phyloP scores from a whole-genome alignment of 2,329 filamentous ascomycete species.

The Aspergillus neotritici region DNA sequence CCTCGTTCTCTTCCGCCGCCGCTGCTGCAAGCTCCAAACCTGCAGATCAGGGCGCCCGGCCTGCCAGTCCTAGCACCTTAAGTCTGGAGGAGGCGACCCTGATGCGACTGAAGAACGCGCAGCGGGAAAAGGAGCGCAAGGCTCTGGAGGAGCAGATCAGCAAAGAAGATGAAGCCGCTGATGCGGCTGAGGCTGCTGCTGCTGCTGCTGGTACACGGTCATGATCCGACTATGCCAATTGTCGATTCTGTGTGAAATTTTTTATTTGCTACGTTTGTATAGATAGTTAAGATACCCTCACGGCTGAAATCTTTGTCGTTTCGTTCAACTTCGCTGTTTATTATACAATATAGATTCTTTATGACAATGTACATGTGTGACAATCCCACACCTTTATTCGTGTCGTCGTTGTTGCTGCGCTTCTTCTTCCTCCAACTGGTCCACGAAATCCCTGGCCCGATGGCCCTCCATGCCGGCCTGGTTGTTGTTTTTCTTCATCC shows the following conservation, averaged over 20 bases:
- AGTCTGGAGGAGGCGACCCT: constrained; percentile 47
- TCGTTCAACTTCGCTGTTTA: background rate
- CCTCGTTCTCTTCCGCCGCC: constrained; percentile 35
- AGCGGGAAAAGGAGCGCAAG: constrained; percentile 49
- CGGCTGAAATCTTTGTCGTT: too few relatives aligned
- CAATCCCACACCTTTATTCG: constrained; percentile 14
- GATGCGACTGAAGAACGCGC: constrained; percentile 53
- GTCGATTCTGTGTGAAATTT: too few relatives aligned
- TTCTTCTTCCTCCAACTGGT: constrained; percentile 34
- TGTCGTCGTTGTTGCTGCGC: constrained; percentile 21
- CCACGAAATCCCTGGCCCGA: constrained; percentile 32
- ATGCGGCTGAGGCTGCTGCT: constrained; percentile 27
- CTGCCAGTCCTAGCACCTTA: constrained; percentile 27
- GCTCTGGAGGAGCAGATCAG: constrained; percentile 50
- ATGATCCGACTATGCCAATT: too few relatives aligned
- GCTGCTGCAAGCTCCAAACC: constrained; percentile 23
- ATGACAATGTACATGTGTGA: constrained; percentile 5
- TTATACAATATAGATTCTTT: constrained; percentile 1
- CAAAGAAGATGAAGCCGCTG: constrained; percentile 44
- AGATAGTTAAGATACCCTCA: too few relatives aligned
- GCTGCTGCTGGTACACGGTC: constrained; percentile 11
- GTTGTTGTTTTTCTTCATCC: constrained; percentile 32
- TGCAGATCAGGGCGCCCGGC: constrained; percentile 20
- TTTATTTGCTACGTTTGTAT: too few relatives aligned
- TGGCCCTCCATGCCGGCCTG: constrained; percentile 22